These are phyloP conservation scores for Rosa persica DNA, from an alignment of 306 rosid genomes.

Conservation along the genomic window DNA sequence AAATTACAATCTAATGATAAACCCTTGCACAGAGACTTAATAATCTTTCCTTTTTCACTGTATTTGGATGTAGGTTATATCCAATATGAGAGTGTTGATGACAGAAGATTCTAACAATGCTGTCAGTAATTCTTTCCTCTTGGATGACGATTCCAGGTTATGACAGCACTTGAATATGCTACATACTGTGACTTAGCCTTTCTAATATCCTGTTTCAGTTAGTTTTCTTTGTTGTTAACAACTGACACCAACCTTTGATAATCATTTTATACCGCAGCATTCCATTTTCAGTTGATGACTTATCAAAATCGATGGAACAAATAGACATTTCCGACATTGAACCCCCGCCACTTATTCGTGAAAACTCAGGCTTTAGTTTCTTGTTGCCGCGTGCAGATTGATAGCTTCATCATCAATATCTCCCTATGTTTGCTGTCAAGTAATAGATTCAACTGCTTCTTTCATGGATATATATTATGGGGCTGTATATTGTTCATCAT, in stretches of 20 bases:
- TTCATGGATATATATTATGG: constrained; percentile 1
- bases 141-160: constrained; percentile 98
- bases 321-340: constrained; percentile 80
- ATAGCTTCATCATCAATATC: constrained; percentile 19
- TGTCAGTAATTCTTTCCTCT: constrained; percentile 94
- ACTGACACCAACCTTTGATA: neutral
- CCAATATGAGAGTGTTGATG: constrained; percentile 91
- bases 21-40: neutral
- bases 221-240: neutral
- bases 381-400: constrained; percentile 84
- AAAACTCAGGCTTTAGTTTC: constrained; percentile 95
- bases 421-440: neutral
- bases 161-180: neutral
- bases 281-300: constrained; percentile 95
- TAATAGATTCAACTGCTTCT: constrained; percentile 8
- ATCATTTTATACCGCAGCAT: constrained; percentile 48
- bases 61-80: constrained; percentile 57
- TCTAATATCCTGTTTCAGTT: neutral
- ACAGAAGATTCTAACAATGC: constrained; percentile 92
- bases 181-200: neutral
- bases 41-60: neutral
- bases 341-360: constrained; percentile 95
- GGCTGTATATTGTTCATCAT: constrained; percentile 33
- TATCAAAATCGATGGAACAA: constrained; percentile 88
- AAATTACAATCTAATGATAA: neutral